Percentiles rank a stretch among this genome's conserved stretches.
phyloP scores from a whole-genome alignment of 78 protist species.

The Monosiga brevicollis region DNA sequence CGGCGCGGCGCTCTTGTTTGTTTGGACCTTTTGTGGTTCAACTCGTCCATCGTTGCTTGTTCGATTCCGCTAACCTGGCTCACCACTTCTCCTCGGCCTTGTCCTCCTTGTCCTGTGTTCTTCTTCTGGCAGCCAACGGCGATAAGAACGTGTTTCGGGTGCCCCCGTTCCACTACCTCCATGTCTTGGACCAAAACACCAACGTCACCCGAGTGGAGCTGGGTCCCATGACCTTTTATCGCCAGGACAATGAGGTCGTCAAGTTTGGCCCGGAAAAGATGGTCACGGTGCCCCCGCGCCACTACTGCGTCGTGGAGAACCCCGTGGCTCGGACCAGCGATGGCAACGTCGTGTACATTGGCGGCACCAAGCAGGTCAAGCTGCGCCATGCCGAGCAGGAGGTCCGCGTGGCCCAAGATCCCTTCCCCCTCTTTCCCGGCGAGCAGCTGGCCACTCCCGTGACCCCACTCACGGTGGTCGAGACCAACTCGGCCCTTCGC shows the following conservation, averaged over 20 bases:
- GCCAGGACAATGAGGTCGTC: conserved; percentile 72
- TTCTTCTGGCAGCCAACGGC: too few relatives aligned
- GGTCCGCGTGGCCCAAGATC: conserved; percentile 53
- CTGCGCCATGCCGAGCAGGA: conserved; percentile 69
- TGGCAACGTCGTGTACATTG: conserved; percentile 25
- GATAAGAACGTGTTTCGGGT: conserved; percentile 27
- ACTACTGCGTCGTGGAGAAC: conserved; percentile 65
- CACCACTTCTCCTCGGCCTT: too few relatives aligned
- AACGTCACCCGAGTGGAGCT: conserved; percentile 56
- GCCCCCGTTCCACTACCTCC: conserved; percentile 52
- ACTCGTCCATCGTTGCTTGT: too few relatives aligned
- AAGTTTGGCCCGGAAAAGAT: conserved; percentile 58
- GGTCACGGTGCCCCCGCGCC: conserved; percentile 63
- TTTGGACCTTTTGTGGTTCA: too few relatives aligned
- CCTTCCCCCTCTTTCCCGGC: conserved; percentile 84
- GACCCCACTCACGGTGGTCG: conserved; percentile 47
- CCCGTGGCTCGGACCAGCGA: conserved; percentile 45
- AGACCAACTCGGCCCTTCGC: conserved; percentile 56
- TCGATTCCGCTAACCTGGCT: too few relatives aligned
- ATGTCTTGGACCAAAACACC: conserved; percentile 59
- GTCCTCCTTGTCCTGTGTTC: too few relatives aligned
- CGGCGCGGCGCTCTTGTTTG: too few relatives aligned
- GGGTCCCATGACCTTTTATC: conserved; percentile 74
- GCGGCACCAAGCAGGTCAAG: conserved; percentile 40
- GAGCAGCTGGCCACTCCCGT: conserved; percentile 47